A percentile compares a stretch with the other conserved stretches of the same genome.
Conservation (phyloP, 2,329 filamentous ascomycete genomes). For the Ophiostoma himal-ulmi region DNA sequence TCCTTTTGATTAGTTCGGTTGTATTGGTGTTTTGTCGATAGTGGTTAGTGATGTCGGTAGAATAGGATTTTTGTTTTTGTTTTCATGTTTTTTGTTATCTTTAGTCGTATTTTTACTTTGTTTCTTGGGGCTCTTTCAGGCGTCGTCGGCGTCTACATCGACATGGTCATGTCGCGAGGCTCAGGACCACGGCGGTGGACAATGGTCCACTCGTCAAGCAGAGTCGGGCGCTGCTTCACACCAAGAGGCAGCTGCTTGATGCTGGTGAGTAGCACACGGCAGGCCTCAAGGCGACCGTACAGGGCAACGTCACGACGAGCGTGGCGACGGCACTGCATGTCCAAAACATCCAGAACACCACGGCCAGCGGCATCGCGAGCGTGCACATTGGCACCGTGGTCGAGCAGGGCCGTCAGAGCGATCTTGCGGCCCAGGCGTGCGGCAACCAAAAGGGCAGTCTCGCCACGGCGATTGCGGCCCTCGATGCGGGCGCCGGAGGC, state of each 20-base stretch:
- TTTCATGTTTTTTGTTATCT: constrained; percentile 1
- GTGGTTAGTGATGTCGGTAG: background rate
- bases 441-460: constrained; percentile 51
- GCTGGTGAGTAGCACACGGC: constrained; percentile 32
- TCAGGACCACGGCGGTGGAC: constrained; percentile 24
- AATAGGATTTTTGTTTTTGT: background rate
- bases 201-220: constrained; percentile 27
- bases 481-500: constrained; percentile 41
- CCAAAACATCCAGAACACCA: constrained; percentile 33
- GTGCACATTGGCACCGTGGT: constrained; percentile 35
- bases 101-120: background rate
- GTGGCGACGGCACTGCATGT: constrained; percentile 27
- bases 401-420: constrained; percentile 41
- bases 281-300: constrained; percentile 34
- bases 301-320: constrained; percentile 29
- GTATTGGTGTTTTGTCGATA: background rate
- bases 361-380: constrained; percentile 32
- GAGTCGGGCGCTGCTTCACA: constrained; percentile 26
- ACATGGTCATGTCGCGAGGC: constrained; percentile 24
- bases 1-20: background rate
- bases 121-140: background rate
- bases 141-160: constrained; percentile 4
- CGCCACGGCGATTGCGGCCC: constrained; percentile 48
- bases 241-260: constrained; percentile 31
- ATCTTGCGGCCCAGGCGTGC: constrained; percentile 49